Percentiles rank a stretch among this genome's conserved stretches.
phyloP scores from a whole-genome alignment of 2,329 filamentous ascomycete genomes.

The Pseudocercospora crystallina region DNA sequence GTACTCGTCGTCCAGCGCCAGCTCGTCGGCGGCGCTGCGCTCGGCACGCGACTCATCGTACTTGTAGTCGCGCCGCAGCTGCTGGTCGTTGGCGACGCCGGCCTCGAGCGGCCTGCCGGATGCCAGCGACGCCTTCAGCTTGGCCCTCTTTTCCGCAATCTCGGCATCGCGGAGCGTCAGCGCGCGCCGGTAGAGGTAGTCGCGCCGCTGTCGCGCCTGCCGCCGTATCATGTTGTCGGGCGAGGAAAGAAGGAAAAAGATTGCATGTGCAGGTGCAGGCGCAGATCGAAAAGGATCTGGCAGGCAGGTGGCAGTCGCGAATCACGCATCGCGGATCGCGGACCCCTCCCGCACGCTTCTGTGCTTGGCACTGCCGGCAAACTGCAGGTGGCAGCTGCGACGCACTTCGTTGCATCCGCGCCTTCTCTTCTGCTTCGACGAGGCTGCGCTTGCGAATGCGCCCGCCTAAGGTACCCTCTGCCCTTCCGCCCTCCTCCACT shows the following conservation, averaged over 20 bases:
- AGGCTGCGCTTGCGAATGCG: neutral
- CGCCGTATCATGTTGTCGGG: conserved; percentile 55
- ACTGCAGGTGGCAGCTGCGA: too few species aligned
- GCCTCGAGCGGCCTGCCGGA: conserved; percentile 83
- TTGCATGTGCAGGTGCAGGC: neutral
- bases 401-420: too few species aligned
- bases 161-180: conserved; percentile 86
- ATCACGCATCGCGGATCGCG: neutral
- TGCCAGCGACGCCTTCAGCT: conserved; percentile 81
- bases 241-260: neutral
- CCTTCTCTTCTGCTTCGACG: neutral
- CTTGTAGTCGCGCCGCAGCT: conserved; percentile 81
- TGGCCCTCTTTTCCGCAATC: conserved; percentile 85
- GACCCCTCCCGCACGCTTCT: neutral
- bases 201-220: conserved; percentile 75
- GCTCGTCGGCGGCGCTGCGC: conserved; percentile 63
- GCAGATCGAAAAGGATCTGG: neutral
- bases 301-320: neutral
- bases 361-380: too few species aligned
- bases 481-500: neutral
- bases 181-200: conserved; percentile 89
- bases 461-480: neutral
- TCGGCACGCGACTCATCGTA: conserved; percentile 84
- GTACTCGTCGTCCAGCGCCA: conserved; percentile 87
- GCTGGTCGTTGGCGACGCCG: conserved; percentile 80